phyloP scores from a whole-genome alignment of 768 basidiomycete species.

The Lactarius indigo region DNA sequence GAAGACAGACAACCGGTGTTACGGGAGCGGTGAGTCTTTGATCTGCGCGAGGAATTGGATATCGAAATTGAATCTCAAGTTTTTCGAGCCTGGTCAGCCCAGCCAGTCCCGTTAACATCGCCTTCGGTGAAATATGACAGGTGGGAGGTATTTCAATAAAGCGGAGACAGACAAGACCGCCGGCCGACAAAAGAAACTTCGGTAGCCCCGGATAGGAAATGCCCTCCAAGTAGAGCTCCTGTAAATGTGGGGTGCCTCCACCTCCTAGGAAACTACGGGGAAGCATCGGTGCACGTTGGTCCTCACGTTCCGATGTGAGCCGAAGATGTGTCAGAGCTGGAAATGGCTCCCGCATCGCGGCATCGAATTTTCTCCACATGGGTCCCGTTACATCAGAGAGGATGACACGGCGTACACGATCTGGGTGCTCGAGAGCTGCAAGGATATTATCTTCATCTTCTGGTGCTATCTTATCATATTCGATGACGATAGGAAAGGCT shows the following conservation, averaged over 20 bases:
- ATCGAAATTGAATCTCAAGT: neutral
- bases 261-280: neutral
- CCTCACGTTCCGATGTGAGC: neutral
- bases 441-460: neutral
- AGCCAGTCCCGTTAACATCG: neutral
- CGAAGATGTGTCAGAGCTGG: neutral
- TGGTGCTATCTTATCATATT: neutral
- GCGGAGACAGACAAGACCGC: neutral
- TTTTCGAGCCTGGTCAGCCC: neutral
- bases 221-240: neutral
- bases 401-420: neutral
- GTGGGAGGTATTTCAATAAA: neutral
- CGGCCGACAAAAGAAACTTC: neutral
- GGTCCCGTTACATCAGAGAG: neutral
- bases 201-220: neutral
- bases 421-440: neutral
- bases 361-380: neutral
- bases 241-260: neutral
- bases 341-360: neutral
- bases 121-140: neutral
- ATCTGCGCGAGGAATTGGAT: neutral
- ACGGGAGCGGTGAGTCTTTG: neutral
- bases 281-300: neutral
- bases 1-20: neutral
- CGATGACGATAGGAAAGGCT: neutral